A percentile compares a stretch with the other conserved stretches of the same genome.
Conservation (phyloP, 768 basidiomycete species). For the Podaxis rugospora region DNA sequence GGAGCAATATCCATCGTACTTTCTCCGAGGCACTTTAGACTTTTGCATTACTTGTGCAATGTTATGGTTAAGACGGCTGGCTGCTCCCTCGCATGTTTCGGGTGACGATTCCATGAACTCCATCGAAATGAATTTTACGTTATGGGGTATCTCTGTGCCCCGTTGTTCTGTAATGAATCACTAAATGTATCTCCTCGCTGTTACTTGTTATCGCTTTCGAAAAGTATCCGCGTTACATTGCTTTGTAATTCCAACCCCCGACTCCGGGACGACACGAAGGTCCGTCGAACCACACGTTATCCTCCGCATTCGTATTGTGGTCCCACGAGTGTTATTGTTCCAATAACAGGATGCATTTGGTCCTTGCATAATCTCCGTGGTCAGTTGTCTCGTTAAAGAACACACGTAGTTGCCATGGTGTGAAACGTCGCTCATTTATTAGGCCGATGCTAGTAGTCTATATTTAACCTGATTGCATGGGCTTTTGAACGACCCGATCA, state of each 20-base stretch:
- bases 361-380: neutral
- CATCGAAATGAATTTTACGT: neutral
- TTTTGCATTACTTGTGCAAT: neutral
- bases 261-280: neutral
- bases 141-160: neutral
- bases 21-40: neutral
- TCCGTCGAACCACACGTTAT: neutral
- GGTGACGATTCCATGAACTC: neutral
- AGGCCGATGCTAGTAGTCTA: conserved; percentile 3
- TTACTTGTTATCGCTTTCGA: too few species aligned
- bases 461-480: neutral
- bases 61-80: neutral
- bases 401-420: neutral
- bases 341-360: neutral
- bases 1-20: neutral
- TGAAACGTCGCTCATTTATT: conserved; percentile 4
- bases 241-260: neutral
- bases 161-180: neutral
- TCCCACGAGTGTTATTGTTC: too few species aligned
- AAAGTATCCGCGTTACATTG: too few species aligned
- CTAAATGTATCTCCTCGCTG: neutral
- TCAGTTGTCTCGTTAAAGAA: neutral
- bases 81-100: neutral
- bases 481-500: neutral
- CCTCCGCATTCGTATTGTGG: too few species aligned